A percentile compares a stretch with the other conserved stretches of the same genome.
Conservation (phyloP, 306 rosid genomes). For the Vigna hirtella region DNA sequence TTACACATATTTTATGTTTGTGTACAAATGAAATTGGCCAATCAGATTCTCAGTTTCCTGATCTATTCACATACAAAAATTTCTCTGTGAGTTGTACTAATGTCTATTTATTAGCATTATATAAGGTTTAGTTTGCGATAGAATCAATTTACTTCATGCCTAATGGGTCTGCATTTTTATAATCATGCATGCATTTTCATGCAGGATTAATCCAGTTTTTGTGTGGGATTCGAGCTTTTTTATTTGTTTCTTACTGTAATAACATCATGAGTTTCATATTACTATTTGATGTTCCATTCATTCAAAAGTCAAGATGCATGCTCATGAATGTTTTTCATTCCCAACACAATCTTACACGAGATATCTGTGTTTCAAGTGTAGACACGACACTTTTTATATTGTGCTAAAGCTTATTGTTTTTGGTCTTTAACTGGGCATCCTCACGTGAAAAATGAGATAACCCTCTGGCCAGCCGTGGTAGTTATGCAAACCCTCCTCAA, state of each 20-base stretch:
- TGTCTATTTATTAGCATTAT: neutral
- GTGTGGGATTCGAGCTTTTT: neutral
- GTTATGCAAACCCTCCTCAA: neutral
- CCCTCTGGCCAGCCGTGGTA: neutral
- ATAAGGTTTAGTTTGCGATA: constrained; percentile 20
- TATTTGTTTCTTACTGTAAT: neutral
- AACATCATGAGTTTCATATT: constrained; percentile 2
- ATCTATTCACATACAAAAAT: constrained; percentile 74
- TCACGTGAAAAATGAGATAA: neutral
- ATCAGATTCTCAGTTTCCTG: constrained; percentile 96
- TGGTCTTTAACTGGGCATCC: neutral
- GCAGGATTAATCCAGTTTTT: neutral
- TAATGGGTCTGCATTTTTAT: neutral
- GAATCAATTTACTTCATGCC: constrained; percentile 2
- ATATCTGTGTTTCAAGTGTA: constrained; percentile 3
- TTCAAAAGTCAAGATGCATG: constrained; percentile 15
- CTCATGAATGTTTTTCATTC: constrained; percentile 2
- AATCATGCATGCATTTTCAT: constrained; percentile 3
- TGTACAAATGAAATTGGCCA: constrained; percentile 95
- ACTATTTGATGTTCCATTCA: neutral
- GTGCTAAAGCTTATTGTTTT: neutral
- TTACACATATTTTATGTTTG: constrained; percentile 84
- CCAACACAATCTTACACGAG: neutral
- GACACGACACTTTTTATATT: neutral
- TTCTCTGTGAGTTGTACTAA: constrained; percentile 68